A percentile compares a stretch with the other conserved stretches of the same genome.
phyloP scores from a whole-genome alignment of 176 grass and related monocot genomes.

The Rhipidocladum racemiflorum region DNA sequence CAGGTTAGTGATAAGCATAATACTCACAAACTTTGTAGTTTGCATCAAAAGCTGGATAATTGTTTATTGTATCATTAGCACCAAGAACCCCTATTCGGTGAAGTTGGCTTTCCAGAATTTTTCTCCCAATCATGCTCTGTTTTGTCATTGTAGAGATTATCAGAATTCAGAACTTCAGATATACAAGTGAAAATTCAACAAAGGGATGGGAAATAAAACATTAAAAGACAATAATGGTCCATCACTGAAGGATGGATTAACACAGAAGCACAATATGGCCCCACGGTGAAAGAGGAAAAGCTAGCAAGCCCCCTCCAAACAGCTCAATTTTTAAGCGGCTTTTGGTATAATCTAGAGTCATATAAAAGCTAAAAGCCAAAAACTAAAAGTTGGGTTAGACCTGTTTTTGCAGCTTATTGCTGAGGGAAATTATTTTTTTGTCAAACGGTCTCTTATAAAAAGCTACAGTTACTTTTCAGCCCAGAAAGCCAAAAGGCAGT shows the following conservation, averaged over 20 bases:
- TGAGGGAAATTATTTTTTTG: no score
- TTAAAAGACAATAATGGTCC: constrained; percentile 10
- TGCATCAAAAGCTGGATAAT: constrained; percentile 68
- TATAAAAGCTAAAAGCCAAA: no score
- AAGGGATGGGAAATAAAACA: neutral
- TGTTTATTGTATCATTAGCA: constrained; percentile 59
- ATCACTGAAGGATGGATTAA: neutral
- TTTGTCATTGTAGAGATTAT: constrained; percentile 34
- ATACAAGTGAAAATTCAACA: constrained; percentile 1
- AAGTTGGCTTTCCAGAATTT: constrained; percentile 78
- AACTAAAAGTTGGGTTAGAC: no score
- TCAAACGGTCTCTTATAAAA: no score
- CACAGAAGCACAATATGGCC: neutral
- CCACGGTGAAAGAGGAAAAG: no score
- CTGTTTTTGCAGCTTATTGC: no score
- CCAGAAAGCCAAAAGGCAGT: no score
- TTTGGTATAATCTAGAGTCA: no score
- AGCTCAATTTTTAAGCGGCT: no score
- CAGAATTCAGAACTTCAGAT: constrained; percentile 27
- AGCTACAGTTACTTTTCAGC: no score
- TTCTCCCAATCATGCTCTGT: constrained; percentile 94
- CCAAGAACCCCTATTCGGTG: constrained; percentile 58
- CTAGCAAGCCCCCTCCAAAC: no score
- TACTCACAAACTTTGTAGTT: constrained; percentile 88
- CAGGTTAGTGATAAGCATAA: neutral